Conservation (phyloP, 495 filamentous ascomycete species). For the Cetradonia linearis region DNA sequence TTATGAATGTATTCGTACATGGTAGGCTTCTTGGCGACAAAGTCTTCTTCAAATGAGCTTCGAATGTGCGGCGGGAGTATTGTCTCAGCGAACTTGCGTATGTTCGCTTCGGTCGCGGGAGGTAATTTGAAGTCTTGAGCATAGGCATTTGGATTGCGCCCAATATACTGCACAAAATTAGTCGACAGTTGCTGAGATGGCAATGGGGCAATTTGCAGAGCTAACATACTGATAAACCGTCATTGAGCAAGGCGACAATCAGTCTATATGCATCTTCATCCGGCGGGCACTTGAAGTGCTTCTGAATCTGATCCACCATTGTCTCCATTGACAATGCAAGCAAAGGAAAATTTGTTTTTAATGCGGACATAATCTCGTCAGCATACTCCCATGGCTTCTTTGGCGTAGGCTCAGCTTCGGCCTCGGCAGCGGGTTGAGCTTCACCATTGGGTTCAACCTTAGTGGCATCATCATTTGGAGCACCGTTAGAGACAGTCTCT, state of each 20-base stretch:
- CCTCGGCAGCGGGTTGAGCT: slow-evolving; percentile 22
- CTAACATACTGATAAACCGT: slow-evolving; percentile 52
- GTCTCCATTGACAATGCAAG: slow-evolving; percentile 97
- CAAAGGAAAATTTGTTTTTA: slow-evolving; percentile 93
- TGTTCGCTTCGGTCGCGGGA: slow-evolving; percentile 82
- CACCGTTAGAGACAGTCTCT: slow-evolving; percentile 29
- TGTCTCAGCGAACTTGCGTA: slow-evolving; percentile 91
- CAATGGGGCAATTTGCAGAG: not conserved
- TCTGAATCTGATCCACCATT: slow-evolving; percentile 97
- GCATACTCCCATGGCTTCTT: slow-evolving; percentile 92
- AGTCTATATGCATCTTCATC: slow-evolving; percentile 97
- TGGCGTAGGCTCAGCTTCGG: slow-evolving; percentile 28
- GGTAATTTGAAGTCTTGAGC: slow-evolving; percentile 87
- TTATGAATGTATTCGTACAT: slow-evolving; percentile 98
- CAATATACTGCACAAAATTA: slow-evolving; percentile 52
- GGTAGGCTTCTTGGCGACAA: slow-evolving; percentile 83
- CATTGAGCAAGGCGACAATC: slow-evolving; percentile 94
- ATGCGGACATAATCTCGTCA: slow-evolving; percentile 84
- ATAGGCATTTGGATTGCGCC: slow-evolving; percentile 73
- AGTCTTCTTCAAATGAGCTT: slow-evolving; percentile 89
- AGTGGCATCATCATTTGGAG: slow-evolving; percentile 25
- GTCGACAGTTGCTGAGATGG: not conserved
- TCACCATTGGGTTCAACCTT: slow-evolving; percentile 37
- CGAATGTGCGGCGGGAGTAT: slow-evolving; percentile 88
- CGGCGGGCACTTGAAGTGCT: slow-evolving; percentile 96